A percentile compares a stretch with the other conserved stretches of the same genome.
phyloP scores from a whole-genome alignment of 805 yeast genomes.

The Saccharomycopsis babjevae region DNA sequence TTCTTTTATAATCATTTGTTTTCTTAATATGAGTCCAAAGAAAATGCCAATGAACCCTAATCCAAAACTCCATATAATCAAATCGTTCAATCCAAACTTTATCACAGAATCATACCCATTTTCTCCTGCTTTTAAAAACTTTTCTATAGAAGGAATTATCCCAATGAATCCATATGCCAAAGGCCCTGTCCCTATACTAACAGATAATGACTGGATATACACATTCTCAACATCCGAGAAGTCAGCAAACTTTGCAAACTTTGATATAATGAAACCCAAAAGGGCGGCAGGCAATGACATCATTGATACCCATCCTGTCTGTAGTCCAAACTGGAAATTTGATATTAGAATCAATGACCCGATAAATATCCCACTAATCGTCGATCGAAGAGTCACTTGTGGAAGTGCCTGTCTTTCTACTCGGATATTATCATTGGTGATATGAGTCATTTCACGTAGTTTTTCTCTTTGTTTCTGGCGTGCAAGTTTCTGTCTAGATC shows the following conservation, averaged over 20 bases:
- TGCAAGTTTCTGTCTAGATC: no score
- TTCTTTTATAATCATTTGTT: slow-evolving; percentile 79
- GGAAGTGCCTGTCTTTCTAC: slow-evolving; percentile 39
- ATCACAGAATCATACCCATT: slow-evolving; percentile 43
- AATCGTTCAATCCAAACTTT: slow-evolving; percentile 36
- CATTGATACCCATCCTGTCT: slow-evolving; percentile 99
- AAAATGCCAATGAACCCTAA: slow-evolving; percentile 92
- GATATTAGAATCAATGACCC: slow-evolving; percentile 82
- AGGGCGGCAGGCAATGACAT: slow-evolving; percentile 94
- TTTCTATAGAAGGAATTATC: slow-evolving; percentile 90
- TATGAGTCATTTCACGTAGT: neutral
- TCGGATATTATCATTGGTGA: neutral
- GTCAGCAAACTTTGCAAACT: slow-evolving; percentile 30
- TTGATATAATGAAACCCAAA: slow-evolving; percentile 76
- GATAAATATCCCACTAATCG: slow-evolving; percentile 66
- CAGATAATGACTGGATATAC: slow-evolving; percentile 83
- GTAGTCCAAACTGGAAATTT: slow-evolving; percentile 92
- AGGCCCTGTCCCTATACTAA: slow-evolving; percentile 97
- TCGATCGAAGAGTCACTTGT: slow-evolving; percentile 66
- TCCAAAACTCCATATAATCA: slow-evolving; percentile 76
- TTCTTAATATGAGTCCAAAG: slow-evolving; percentile 82
- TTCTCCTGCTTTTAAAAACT: slow-evolving; percentile 70
- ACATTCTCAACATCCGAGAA: slow-evolving; percentile 92
- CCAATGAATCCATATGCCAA: slow-evolving; percentile 93
- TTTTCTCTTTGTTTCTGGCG: neutral